Evolutionary conservation across 2,329 filamentous ascomycete genomes (phyloP).

Genomic region (Verticillium klebahnii): DNA sequence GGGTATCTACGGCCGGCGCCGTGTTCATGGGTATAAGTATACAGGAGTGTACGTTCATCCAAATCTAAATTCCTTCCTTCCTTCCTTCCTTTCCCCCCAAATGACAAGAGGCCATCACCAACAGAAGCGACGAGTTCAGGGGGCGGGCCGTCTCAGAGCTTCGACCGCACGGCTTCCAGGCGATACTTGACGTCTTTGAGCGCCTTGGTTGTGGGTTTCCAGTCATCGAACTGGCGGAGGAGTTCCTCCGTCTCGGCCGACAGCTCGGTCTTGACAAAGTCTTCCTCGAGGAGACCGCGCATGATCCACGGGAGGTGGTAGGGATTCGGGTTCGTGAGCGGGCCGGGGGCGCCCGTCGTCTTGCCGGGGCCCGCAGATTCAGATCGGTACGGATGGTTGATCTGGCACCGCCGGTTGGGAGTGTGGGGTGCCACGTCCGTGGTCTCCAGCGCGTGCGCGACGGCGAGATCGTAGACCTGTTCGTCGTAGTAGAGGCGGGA

Average conservation of each 20-base stretch:
- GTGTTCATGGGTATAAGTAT: too few species aligned
- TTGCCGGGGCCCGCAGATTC: constrained; percentile 8
- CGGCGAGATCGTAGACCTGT: constrained; percentile 75
- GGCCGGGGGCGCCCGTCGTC: constrained; percentile 11
- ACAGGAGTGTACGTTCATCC: too few species aligned
- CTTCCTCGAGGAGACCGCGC: constrained; percentile 87
- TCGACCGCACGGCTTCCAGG: constrained; percentile 85
- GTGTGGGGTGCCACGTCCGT: constrained; percentile 42
- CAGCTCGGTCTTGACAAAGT: constrained; percentile 79
- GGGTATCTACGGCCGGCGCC: too few species aligned
- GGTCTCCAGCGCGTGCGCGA: constrained; percentile 71
- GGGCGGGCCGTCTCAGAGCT: constrained; percentile 44
- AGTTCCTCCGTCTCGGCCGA: constrained; percentile 72
- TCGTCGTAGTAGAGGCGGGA: constrained; percentile 89
- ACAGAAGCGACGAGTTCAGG: neutral
- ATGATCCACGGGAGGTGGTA: constrained; percentile 95
- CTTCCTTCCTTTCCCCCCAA: neutral
- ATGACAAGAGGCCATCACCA: neutral
- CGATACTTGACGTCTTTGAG: constrained; percentile 95
- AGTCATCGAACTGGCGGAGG: constrained; percentile 85
- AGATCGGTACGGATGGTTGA: constrained; percentile 10
- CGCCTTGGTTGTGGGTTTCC: constrained; percentile 86
- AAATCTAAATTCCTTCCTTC: too few species aligned
- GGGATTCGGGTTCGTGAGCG: constrained; percentile 62
- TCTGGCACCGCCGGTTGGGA: constrained; percentile 14